Evolutionary conservation across 352 stramenopile genomes (phyloP), one percentile per base, ranked within the genome.

Genomic region (Phytopythium oedochilum): DNA sequence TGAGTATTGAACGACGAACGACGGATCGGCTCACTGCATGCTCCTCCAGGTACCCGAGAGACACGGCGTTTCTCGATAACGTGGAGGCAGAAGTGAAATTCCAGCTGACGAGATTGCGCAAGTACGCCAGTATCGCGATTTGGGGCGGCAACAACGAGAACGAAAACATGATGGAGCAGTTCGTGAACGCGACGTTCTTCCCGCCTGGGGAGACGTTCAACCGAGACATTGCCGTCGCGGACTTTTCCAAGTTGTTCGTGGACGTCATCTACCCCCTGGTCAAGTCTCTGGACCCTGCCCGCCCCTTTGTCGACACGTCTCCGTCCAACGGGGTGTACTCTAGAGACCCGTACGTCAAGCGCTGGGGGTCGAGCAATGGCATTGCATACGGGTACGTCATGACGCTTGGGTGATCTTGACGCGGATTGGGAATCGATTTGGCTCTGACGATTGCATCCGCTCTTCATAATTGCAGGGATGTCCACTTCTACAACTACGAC

Each of bases 101-200:
- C 57, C 82, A 95, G 59, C 73, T 90, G 9, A 57, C 54, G 1
- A 73, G 88, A 0, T 59, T 97, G 52, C 68, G 71, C 29, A 84
- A 88, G 57, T 91, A 79, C 61, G 86, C 86, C 25, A 94, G 78
- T 52, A 83, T 97, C 52, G 78, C 83, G 10, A 89, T 96, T 18
- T 97, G 88, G 88, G 84, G 86, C 12, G 88, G 81, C 29, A 96
- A 96, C 72, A 97, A 97, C 61, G 88, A 97, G 59, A 96, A 96
- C 64, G 81, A 93, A 59, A 85, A 82, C 55, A 92, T 93, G 73
- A 88, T 93, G 78, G 77, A 90, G 59, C 68, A 89, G 52, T 92
- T 92, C 55, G 73, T 71, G 18, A 59, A 72, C 20, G 60, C 62
- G 11, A 60, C 71, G 20, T 89, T 82, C 35, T 83, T 91, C 44